phyloP scores from a whole-genome alignment of 352 stramenopile species.

The Pythium rhizo-oryzae region DNA sequence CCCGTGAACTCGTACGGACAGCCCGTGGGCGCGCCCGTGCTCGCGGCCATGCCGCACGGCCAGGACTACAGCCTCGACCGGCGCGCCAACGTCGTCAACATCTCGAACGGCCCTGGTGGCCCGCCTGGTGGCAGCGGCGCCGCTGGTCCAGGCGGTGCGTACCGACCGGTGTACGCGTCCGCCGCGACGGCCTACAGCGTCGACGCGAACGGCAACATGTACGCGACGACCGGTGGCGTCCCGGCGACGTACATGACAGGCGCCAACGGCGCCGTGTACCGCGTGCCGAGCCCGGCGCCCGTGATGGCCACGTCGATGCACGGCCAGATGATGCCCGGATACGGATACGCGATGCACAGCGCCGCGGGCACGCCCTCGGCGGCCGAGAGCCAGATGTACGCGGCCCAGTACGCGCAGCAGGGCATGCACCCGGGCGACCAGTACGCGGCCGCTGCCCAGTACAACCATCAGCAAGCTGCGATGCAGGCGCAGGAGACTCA shows the following conservation, averaged over 20 bases:
- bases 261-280: conserved; percentile 23
- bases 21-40: conserved; percentile 28
- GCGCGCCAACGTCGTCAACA: conserved; percentile 44
- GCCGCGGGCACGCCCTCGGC: conserved; percentile 14
- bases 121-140: not conserved
- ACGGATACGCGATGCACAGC: conserved; percentile 34
- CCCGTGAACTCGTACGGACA: conserved; percentile 45
- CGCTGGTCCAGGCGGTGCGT: not conserved
- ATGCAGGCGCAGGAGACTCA: conserved; percentile 15
- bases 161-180: conserved; percentile 22
- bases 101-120: conserved; percentile 25
- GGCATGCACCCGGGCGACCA: conserved; percentile 25
- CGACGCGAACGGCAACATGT: conserved; percentile 54
- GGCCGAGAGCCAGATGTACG: conserved; percentile 13
- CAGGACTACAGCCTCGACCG: conserved; percentile 49
- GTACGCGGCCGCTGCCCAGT: conserved; percentile 24
- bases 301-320: conserved; percentile 36
- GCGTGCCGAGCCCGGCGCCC: conserved; percentile 22
- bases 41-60: conserved; percentile 15
- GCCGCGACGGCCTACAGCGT: conserved; percentile 21
- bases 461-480: conserved; percentile 24
- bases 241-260: conserved; percentile 18
- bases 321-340: conserved; percentile 45
- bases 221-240: conserved; percentile 25
- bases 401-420: conserved; percentile 19